Evolutionary conservation across 148 eudicot genomes (phyloP).

Genomic region (Pharnaceum exiguum): DNA sequence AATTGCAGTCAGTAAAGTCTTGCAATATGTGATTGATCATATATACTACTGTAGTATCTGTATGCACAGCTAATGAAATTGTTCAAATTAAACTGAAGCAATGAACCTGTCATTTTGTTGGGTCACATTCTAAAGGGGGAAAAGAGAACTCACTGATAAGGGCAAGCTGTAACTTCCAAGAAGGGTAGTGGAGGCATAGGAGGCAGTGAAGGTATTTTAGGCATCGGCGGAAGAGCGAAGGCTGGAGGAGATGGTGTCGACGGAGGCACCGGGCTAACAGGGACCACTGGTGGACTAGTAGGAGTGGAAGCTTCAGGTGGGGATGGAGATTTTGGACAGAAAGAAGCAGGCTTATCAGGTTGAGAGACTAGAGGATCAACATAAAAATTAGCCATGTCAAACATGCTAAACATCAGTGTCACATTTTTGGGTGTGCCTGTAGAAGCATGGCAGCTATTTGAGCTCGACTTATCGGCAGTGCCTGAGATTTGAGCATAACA

Average conservation of each 20-base stretch:
- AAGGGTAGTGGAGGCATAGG: conserved; percentile 59
- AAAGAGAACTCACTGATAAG: conserved; percentile 44
- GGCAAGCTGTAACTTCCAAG: conserved; percentile 64
- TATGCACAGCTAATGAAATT: no score
- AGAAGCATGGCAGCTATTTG: conserved; percentile 36
- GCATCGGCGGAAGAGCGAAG: conserved; percentile 28
- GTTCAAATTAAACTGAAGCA: no score
- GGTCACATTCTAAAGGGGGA: no score
- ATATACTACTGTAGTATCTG: no score
- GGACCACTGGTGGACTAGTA: conserved; percentile 10
- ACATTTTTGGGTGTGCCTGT: conserved; percentile 54
- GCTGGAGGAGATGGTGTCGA: conserved; percentile 24
- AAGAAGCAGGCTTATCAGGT: conserved; percentile 69
- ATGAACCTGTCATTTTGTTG: no score
- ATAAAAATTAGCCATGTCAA: conserved; percentile 53
- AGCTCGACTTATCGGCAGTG: conserved; percentile 20
- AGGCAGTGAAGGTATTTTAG: conserved; percentile 28
- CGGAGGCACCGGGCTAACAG: conserved; percentile 24
- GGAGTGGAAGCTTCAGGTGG: conserved; percentile 12
- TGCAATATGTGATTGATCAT: no score
- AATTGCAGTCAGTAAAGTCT: no score
- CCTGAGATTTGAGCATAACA: conserved; percentile 46
- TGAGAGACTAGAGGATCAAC: conserved; percentile 74
- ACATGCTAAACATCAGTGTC: conserved; percentile 55
- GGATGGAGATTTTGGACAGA: conserved; percentile 35